phyloP scores from a whole-genome alignment of 306 rosid species.

The Bauhinia variegata region DNA sequence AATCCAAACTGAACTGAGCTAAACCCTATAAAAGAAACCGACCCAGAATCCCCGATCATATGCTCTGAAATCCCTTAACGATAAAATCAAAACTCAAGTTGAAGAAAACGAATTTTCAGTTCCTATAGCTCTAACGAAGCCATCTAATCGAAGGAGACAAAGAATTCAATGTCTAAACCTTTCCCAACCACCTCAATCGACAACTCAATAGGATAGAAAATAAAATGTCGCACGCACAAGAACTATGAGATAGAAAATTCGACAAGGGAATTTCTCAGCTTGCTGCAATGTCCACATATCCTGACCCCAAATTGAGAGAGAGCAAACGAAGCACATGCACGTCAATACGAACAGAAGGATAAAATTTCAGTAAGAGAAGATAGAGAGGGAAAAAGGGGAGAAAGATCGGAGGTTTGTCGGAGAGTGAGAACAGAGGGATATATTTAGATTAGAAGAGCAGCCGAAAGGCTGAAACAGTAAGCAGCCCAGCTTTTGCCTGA shows the following conservation, averaged over 20 bases:
- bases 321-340: neutral
- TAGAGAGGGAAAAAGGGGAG: neutral
- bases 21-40: conserved; percentile 25
- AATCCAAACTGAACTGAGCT: conserved; percentile 1
- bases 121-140: neutral
- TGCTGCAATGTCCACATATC: neutral
- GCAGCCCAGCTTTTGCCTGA: neutral
- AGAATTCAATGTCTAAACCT: neutral
- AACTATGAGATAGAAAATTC: conserved; percentile 2
- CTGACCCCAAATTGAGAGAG: conserved; percentile 1
- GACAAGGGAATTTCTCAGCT: neutral
- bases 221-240: neutral
- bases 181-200: neutral
- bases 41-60: neutral
- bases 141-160: neutral
- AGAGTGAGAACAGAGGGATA: neutral
- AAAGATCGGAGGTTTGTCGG: conserved; percentile 1
- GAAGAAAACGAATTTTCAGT: neutral
- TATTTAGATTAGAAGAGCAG: neutral
- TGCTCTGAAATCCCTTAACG: neutral
- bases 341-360: neutral
- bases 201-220: conserved; percentile 19
- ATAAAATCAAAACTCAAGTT: neutral
- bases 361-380: conserved; percentile 1
- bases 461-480: neutral